A percentile compares a stretch with the other conserved stretches of the same genome.
Conservation (phyloP, 2,329 filamentous ascomycete species). For the Aspergillus neotritici region DNA sequence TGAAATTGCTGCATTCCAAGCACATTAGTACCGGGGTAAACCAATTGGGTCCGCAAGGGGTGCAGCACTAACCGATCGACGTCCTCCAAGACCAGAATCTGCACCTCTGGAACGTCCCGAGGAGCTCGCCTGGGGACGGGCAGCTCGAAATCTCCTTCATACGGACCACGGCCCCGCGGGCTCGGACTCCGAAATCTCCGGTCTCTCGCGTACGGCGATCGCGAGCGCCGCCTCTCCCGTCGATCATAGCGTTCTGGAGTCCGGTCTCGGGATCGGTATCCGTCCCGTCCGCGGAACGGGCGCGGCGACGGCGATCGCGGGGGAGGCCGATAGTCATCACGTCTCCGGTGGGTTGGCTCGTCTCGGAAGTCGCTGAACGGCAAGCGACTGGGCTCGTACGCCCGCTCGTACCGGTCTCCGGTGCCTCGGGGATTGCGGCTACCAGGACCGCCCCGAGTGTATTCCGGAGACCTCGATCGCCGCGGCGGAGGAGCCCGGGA, state of each 20-base stretch:
- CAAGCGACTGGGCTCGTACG: conserved; percentile 30
- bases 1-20: conserved; percentile 58
- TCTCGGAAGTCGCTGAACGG: conserved; percentile 48
- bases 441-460: conserved; percentile 39
- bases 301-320: conserved; percentile 56
- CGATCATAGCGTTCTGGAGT: conserved; percentile 49
- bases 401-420: conserved; percentile 43
- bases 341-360: conserved; percentile 41
- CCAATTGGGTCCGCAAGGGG: neutral
- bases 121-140: conserved; percentile 69
- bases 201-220: conserved; percentile 61
- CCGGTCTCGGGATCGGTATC: conserved; percentile 48
- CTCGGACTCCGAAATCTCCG: conserved; percentile 65
- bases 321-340: conserved; percentile 61
- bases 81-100: conserved; percentile 75
- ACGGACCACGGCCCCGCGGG: conserved; percentile 51
- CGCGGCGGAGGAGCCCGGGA: conserved; percentile 38
- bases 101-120: conserved; percentile 77
- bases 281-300: conserved; percentile 58
- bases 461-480: conserved; percentile 60
- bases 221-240: conserved; percentile 58
- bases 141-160: conserved; percentile 56
- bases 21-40: conserved; percentile 14
- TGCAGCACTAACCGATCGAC: conserved; percentile 50
- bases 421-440: conserved; percentile 26